phyloP scores from a whole-genome alignment of 495 filamentous ascomycete genomes.

The Neurospora sp. region DNA sequence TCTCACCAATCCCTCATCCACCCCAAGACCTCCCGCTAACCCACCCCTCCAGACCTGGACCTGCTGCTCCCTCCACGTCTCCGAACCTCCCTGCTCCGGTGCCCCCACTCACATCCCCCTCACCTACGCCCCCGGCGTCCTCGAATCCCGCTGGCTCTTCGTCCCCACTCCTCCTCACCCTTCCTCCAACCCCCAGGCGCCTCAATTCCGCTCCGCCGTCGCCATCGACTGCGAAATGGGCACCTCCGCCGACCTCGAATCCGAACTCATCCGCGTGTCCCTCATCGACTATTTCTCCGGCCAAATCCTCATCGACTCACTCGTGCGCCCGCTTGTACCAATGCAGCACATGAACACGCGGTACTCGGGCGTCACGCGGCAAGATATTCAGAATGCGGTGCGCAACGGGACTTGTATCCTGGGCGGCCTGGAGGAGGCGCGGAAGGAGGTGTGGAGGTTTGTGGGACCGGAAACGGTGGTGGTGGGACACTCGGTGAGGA shows the following conservation, averaged over 20 bases:
- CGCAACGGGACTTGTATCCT: neutral
- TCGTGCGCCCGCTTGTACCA: slow-evolving; percentile 28
- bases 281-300: slow-evolving; percentile 36
- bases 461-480: slow-evolving; percentile 28
- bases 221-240: slow-evolving; percentile 46
- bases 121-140: neutral
- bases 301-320: slow-evolving; percentile 28
- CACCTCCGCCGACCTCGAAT: slow-evolving; percentile 11
- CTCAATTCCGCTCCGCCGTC: slow-evolving; percentile 15
- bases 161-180: neutral
- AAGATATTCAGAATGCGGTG: slow-evolving; percentile 15
- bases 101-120: neutral
- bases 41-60: neutral
- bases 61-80: slow-evolving; percentile 1
- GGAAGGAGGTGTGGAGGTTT: slow-evolving; percentile 22
- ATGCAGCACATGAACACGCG: slow-evolving; percentile 32
- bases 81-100: neutral
- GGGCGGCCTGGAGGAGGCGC: slow-evolving; percentile 22
- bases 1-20: neutral
- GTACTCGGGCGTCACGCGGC: slow-evolving; percentile 26
- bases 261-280: slow-evolving; percentile 33
- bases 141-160: slow-evolving; percentile 6
- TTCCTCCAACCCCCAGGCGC: neutral
- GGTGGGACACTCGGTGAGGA: slow-evolving; percentile 19
- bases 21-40: neutral